phyloP scores from a whole-genome alignment of 202 grass and related monocot species.

The Digitaria exilis region DNA sequence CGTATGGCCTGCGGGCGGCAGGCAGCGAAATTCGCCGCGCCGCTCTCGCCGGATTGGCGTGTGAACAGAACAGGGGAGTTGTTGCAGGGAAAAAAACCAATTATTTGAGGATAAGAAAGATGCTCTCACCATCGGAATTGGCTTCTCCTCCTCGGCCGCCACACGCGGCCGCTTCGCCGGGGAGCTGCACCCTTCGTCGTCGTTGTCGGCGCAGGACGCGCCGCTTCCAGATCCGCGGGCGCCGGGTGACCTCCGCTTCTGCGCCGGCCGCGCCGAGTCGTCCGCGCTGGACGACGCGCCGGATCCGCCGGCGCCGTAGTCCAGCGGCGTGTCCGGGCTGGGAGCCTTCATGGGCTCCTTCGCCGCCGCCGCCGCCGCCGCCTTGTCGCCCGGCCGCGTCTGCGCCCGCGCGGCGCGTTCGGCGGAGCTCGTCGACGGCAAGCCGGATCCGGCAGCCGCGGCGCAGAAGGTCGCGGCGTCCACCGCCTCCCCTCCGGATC shows the following conservation, averaged over 20 bases:
- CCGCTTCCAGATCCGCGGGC: conserved; percentile 4
- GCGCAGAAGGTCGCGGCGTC: background rate
- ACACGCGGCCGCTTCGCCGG: conserved; percentile 21
- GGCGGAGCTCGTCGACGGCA: conserved; percentile 13
- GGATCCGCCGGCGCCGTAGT: conserved; percentile 36
- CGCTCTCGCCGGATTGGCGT: too few species aligned
- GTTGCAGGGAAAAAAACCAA: too few species aligned
- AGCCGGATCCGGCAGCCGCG: conserved; percentile 6
- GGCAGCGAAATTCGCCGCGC: too few species aligned
- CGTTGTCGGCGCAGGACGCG: background rate
- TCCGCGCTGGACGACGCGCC: conserved; percentile 36
- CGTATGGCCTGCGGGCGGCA: too few species aligned
- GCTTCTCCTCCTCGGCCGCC: background rate
- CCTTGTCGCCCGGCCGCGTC: background rate
- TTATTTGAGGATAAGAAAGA: background rate
- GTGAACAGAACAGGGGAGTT: too few species aligned
- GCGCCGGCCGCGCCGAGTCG: background rate
- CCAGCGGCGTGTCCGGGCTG: conserved; percentile 36
- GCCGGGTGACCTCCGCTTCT: background rate
- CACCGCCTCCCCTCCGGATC: conserved; percentile 8
- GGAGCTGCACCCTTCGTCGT: conserved; percentile 46
- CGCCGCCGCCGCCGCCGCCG: background rate
- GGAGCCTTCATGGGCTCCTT: conserved; percentile 26
- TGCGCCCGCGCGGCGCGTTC: background rate
- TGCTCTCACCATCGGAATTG: conserved; percentile 1